Evolutionary conservation across 2,329 filamentous ascomycete species (phyloP), one percentile per base, ranked within the genome.

Genomic region (Fusarium domesticum): DNA sequence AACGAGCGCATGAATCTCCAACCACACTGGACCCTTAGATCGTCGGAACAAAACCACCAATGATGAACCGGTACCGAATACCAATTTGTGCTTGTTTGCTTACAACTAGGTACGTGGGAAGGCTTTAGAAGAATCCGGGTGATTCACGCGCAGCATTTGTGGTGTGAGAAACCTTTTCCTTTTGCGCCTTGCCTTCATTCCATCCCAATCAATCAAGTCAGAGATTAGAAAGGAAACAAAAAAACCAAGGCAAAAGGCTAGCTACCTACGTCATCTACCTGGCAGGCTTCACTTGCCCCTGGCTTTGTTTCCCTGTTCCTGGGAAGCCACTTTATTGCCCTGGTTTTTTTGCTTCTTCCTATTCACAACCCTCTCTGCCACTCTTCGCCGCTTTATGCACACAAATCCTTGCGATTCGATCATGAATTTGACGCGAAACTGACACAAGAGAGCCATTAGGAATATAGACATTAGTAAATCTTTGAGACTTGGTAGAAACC

Each of bases 11-110:
- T 28, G 23, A n/a, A n/a, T n/a, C n/a, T n/a, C n/a, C n/a, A n/a
- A n/a, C n/a, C 18, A 17, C 43, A 44, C 37, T 47, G 38, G 47
- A 28, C 23, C 43, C 54, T 52, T 44, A 43, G 54, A 39, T 28
- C 11, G 10, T 47, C 54, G 54, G 57, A 17, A 45, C 43, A 53
- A 58, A 43, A 51, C 48, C 39, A 41, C 57, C 57, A 59, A 59
- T 59, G 46, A 41, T 37, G 40, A 25, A 19, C 40, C 50, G 33
- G 7, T 42, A 17, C 49, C 16, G 17, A 39, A 39, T 49, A 44
- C 51, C 43, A 54, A 28, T 12, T 28, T 11, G 10, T 28, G 23
- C 23, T 28, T 28, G 23, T 28, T 28, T 28, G 10, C 14, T 28
- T 28, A 52, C 42, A 33, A 48, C 47, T 39, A 16, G 36, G 31